Conservation (phyloP, 2,329 filamentous ascomycete species). For the Geoglossum cookeanum region DNA sequence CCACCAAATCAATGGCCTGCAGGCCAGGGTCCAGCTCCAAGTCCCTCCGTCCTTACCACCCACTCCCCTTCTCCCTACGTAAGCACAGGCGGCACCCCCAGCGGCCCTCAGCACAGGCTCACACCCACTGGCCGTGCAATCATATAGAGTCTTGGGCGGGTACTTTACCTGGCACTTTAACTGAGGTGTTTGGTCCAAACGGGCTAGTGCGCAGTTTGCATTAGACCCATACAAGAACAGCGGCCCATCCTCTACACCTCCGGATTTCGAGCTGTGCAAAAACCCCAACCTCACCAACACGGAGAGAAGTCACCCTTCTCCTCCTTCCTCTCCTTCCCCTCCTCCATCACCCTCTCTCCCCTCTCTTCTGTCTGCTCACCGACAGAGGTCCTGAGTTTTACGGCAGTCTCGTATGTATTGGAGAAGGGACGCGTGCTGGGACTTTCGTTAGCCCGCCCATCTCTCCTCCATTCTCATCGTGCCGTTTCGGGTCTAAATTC, state of each 20-base stretch:
- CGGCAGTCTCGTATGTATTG: constrained; percentile 2
- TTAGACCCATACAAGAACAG: constrained; percentile 2
- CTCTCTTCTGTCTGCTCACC: constrained; percentile 3
- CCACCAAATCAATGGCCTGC: neutral
- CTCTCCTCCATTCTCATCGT: constrained; percentile 1
- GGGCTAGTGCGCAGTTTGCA: constrained; percentile 1
- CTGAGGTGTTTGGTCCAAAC: neutral
- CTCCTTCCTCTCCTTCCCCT: constrained; percentile 1
- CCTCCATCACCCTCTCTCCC: constrained; percentile 1
- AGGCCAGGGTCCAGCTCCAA: no score
- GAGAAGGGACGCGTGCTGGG: constrained; percentile 1
- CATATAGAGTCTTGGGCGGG: neutral
- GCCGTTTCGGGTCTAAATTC: constrained; percentile 1
- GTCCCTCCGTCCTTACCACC: no score
- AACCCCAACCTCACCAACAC: neutral
- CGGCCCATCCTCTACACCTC: neutral
- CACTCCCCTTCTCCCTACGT: neutral
- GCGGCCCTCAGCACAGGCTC: neutral
- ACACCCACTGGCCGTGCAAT: neutral
- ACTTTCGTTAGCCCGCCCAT: constrained; percentile 2
- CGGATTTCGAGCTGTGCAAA: neutral
- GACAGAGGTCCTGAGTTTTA: constrained; percentile 2
- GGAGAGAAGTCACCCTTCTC: neutral
- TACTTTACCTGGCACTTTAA: neutral
- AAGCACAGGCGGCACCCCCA: neutral